Percentiles rank a stretch among this genome's conserved stretches.
These are phyloP conservation scores for Klebsormidium nitens DNA, from an alignment of 139 green algal genomes.

Conservation along the genomic window DNA sequence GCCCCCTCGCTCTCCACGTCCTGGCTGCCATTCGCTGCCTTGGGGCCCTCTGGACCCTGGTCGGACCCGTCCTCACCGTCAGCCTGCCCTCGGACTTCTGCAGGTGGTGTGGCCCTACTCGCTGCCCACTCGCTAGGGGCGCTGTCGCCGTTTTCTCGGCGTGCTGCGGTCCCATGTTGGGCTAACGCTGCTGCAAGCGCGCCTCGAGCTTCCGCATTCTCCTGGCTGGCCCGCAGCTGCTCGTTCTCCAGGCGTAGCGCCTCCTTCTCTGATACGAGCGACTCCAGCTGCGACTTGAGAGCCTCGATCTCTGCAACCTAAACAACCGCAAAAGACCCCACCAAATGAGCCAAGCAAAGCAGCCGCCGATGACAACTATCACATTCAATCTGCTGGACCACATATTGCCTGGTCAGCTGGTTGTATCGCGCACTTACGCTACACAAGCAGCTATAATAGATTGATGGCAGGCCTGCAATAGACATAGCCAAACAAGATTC, in stretches of 20 bases:
- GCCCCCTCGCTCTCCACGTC: not conserved
- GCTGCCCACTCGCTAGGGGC: not conserved
- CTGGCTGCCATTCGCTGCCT: not conserved
- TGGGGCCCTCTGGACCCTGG: too few relatives aligned
- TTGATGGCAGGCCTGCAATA: too few relatives aligned
- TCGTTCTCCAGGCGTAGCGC: conserved; percentile 18
- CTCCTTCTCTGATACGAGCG: conserved; percentile 15
- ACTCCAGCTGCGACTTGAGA: conserved; percentile 18
- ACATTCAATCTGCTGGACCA: conserved; percentile 5
- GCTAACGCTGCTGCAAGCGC: not conserved
- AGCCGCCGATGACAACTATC: not conserved
- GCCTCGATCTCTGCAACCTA: conserved; percentile 22
- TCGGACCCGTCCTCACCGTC: not conserved
- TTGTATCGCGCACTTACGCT: not conserved
- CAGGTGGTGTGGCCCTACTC: not conserved
- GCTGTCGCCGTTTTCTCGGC: not conserved
- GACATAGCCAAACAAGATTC: too few relatives aligned
- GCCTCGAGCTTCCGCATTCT: conserved; percentile 8
- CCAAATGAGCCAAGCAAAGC: too few relatives aligned
- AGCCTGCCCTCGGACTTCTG: not conserved
- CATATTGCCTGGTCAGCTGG: too few relatives aligned
- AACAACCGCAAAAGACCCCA: too few relatives aligned
- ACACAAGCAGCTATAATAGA: not conserved
- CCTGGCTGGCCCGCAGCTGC: conserved; percentile 13
- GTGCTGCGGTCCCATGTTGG: too few relatives aligned